Evolutionary conservation across 306 rosid species (phyloP).

Genomic region (Gleditsia sinensis): DNA sequence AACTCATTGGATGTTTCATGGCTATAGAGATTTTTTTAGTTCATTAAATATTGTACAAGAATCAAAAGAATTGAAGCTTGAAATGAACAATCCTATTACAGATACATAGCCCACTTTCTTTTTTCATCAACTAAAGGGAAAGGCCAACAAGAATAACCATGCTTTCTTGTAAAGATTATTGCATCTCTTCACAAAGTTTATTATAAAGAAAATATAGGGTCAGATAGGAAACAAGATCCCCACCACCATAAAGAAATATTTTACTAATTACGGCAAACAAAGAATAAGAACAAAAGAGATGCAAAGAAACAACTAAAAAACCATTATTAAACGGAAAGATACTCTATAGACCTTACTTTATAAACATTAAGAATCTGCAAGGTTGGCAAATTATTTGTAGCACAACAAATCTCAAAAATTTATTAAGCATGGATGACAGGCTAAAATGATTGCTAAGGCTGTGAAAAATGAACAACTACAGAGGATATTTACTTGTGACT

Average conservation of each 20-base stretch:
- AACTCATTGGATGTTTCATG: slow-evolving; percentile 30
- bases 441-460: slow-evolving; percentile 11
- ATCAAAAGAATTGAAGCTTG: slow-evolving; percentile 12
- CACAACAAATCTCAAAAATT: neutral
- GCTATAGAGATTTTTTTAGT: slow-evolving; percentile 4
- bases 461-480: neutral
- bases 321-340: slow-evolving; percentile 4
- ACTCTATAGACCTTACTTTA: slow-evolving; percentile 33
- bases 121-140: neutral
- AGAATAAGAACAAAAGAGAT: slow-evolving; percentile 41
- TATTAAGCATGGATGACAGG: slow-evolving; percentile 12
- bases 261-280: neutral
- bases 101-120: neutral
- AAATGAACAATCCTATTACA: neutral
- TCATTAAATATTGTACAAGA: slow-evolving; percentile 7
- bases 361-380: slow-evolving; percentile 22
- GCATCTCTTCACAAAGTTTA: neutral
- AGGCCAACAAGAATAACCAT: slow-evolving; percentile 17
- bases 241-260: slow-evolving; percentile 18
- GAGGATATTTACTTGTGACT: neutral
- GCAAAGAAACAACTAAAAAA: slow-evolving; percentile 19
- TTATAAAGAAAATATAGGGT: neutral
- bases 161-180: slow-evolving; percentile 1
- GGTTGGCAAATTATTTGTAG: neutral
- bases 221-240: slow-evolving; percentile 24